Conservation (phyloP, 73 alveolate species). For the Paramecium caudatum region DNA sequence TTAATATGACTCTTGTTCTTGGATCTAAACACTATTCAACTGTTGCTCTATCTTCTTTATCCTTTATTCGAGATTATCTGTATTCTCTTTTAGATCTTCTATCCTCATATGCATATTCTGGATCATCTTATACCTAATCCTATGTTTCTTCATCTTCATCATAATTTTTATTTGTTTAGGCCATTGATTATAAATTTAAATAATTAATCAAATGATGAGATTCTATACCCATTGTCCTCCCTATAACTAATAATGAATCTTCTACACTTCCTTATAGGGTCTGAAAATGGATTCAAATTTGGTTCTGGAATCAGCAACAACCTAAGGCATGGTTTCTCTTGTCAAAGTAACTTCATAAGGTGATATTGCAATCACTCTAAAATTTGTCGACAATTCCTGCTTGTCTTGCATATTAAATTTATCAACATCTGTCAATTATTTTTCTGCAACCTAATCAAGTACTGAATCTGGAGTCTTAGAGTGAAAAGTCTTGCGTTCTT, state of each 20-base stretch:
- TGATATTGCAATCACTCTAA: background rate
- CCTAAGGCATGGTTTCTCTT: constrained; percentile 64
- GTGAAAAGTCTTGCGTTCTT: constrained; percentile 21
- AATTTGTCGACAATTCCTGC: background rate
- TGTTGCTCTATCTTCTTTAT: constrained; percentile 98
- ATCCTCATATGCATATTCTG: constrained; percentile 14
- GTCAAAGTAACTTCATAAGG: constrained; percentile 10
- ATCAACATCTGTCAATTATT: background rate
- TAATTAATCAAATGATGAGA: constrained; percentile 6
- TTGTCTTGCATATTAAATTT: constrained; percentile 45
- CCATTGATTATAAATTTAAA: too few relatives aligned
- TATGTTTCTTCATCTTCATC: background rate
- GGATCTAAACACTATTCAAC: constrained; percentile 99
- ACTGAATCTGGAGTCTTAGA: background rate
- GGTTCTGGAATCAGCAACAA: constrained; percentile 70
- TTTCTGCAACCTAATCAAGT: background rate
- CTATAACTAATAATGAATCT: constrained; percentile 10
- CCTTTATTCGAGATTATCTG: constrained; percentile 91
- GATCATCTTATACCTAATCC: background rate
- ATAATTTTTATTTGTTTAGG: background rate
- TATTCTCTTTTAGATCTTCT: constrained; percentile 82
- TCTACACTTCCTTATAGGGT: constrained; percentile 67
- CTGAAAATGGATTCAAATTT: constrained; percentile 71
- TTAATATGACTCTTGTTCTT: constrained; percentile 95
- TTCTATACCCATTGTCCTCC: background rate